Evolutionary conservation across 345 rosid species (phyloP).

Genomic region (Trapa bicornis): DNA sequence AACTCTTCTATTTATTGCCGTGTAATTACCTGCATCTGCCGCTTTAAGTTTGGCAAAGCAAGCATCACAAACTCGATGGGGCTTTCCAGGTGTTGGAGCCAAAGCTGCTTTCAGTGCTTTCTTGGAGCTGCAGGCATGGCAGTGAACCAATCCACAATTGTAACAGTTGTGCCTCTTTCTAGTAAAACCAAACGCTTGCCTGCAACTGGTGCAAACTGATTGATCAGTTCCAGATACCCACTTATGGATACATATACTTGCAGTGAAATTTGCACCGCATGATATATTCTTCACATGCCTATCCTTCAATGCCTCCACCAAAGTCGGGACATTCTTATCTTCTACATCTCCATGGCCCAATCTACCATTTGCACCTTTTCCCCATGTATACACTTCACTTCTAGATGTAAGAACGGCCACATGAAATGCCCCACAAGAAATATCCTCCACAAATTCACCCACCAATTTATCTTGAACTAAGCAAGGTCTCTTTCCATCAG

Average conservation of each 20-base stretch:
- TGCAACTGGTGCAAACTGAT: conserved; percentile 81
- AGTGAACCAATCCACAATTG: conserved; percentile 84
- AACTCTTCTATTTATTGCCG: conserved; percentile 25
- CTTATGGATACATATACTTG: conserved; percentile 85
- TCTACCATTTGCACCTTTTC: conserved; percentile 79
- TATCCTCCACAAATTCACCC: conserved; percentile 93
- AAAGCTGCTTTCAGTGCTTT: conserved; percentile 89
- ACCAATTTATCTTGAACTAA: conserved; percentile 77
- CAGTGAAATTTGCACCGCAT: conserved; percentile 86
- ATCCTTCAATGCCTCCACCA: conserved; percentile 75
- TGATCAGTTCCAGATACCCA: conserved; percentile 96
- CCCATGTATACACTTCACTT: conserved; percentile 96
- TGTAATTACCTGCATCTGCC: conserved; percentile 38
- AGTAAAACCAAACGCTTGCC: conserved; percentile 91
- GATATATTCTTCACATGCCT: conserved; percentile 81
- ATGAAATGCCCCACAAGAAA: conserved; percentile 81
- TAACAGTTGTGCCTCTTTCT: conserved; percentile 93
- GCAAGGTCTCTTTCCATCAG: conserved; percentile 65
- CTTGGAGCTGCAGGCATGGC: conserved; percentile 93
- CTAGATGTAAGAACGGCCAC: conserved; percentile 77
- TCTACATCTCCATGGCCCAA: conserved; percentile 84
- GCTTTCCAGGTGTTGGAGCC: conserved; percentile 97
- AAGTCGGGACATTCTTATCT: conserved; percentile 57
- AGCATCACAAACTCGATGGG: conserved; percentile 90
- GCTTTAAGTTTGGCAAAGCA: conserved; percentile 80